These are phyloP conservation scores for Lichtheimia ornata DNA, from an alignment of 371 early-diverging fungal genomes.

Conservation along the genomic window DNA sequence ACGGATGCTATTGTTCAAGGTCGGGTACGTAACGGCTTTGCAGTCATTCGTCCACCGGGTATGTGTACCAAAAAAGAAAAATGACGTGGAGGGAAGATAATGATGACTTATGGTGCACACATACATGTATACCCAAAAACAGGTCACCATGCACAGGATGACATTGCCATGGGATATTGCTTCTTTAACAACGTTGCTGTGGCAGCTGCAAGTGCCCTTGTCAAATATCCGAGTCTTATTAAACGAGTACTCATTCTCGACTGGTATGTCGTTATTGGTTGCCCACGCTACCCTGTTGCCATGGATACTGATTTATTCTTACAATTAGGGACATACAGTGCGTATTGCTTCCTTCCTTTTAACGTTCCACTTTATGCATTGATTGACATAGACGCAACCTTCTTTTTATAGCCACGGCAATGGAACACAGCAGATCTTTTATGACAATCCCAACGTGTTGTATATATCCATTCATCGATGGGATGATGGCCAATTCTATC, in stretches of 20 bases:
- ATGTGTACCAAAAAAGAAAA: conserved; percentile 6
- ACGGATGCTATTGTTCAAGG: conserved; percentile 55
- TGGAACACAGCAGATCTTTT: conserved; percentile 66
- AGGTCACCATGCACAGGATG: conserved; percentile 67
- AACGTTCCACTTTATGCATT: not conserved
- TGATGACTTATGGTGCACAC: not conserved
- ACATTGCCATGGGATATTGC: conserved; percentile 68
- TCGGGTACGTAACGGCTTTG: conserved; percentile 62
- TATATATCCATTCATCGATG: conserved; percentile 69
- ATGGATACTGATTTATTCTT: not conserved
- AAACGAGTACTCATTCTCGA: conserved; percentile 61
- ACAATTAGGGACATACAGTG: conserved; percentile 63
- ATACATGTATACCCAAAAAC: not conserved
- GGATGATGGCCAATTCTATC: conserved; percentile 63
- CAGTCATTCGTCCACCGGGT: conserved; percentile 66
- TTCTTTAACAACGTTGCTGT: conserved; percentile 70
- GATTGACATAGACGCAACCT: not conserved
- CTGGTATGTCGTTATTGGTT: conserved; percentile 37
- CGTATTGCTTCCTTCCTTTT: conserved; percentile 15
- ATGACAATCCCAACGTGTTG: conserved; percentile 65
- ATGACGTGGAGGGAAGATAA: conserved; percentile 4
- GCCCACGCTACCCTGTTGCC: not conserved
- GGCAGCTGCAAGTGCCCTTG: conserved; percentile 53
- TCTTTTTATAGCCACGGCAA: conserved; percentile 52
- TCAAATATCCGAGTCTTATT: conserved; percentile 46